Base-by-base conservation (phyloP, 106 monocot genomes). In the Apostasia ramifera region DNA sequence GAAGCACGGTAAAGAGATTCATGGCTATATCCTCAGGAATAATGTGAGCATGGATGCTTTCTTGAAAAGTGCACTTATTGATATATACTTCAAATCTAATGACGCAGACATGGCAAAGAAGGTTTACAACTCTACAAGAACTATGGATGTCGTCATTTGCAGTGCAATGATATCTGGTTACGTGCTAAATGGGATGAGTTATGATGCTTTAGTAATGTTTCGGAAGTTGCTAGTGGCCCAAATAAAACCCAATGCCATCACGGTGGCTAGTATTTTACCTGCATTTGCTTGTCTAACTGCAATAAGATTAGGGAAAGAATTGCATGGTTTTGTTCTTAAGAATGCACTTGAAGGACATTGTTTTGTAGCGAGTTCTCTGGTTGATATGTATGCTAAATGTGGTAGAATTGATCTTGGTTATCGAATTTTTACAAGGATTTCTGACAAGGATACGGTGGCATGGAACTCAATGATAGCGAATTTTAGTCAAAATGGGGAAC, bases 381-480 rank as follows among this genome's bases (percentile, higher is more conserved):
- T 83, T 37, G 87, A 98, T 58, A 90, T 98, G 92, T 98, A 98
- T 75, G 82, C 85, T 3, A 97, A 97, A 60, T 97, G 86, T 69
- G 82, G 86, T 3, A 84, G 89, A 50, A 63, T 98, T 47, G 90
- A 92, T 47, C 76, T 85, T 63, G 79, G 82, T 48, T 48, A 85
- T 66, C 56, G 71, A 56, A 77, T 93, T 48, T 98, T 98, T 67
- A 54, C 14, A n/a, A 81, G 67, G 50, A 90, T 85, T 55, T 64
- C 71, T 54, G 64, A 76, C 10, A 98, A 65, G 63, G 87, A 98
- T 80, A 38, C 75, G 3, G 72, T 98, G 7, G 74, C 85, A 49
- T 98, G 97, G 97, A 97, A 97, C 70, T 92, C 97, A 13, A 92
- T 97, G 82, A 92, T 97, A 57, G 67, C 86, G 70, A 92, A 81